A percentile compares a stretch with the other conserved stretches of the same genome.
Conservation (phyloP, 306 rosid species). For the Psophocarpus tetragonolobus region DNA sequence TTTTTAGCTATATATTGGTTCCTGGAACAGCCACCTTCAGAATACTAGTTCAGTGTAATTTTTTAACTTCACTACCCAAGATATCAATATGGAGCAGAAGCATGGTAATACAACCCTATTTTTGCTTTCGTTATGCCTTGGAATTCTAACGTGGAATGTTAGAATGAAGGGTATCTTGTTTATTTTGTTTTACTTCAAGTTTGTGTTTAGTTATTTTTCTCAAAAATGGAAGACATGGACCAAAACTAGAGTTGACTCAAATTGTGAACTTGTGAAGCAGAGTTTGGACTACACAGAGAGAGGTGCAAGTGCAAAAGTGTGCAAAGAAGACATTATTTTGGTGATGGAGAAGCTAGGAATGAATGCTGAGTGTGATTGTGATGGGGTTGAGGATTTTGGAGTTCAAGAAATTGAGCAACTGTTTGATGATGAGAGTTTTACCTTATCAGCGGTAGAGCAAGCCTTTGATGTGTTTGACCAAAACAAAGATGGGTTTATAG, state of each 20-base stretch:
- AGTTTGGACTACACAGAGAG: neutral
- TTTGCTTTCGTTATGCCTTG: neutral
- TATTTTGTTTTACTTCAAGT: neutral
- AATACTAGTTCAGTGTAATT: constrained; percentile 3
- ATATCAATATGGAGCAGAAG: constrained; percentile 12
- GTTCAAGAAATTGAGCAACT: constrained; percentile 34
- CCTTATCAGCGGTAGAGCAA: neutral
- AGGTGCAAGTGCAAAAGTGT: constrained; percentile 10
- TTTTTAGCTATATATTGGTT: neutral
- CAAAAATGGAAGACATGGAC: constrained; percentile 27
- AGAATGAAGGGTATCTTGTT: constrained; percentile 9
- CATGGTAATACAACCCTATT: neutral
- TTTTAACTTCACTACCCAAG: neutral
- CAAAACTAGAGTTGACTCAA: neutral
- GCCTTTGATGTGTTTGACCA: constrained; percentile 7
- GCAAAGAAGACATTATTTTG: constrained; percentile 38
- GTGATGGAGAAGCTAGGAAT: constrained; percentile 51
- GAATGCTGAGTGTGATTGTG: neutral
- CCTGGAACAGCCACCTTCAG: neutral
- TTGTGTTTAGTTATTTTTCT: neutral
- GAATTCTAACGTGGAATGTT: constrained; percentile 3
- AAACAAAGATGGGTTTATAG: constrained; percentile 22
- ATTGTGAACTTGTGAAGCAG: neutral
- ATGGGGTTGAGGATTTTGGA: constrained; percentile 10
- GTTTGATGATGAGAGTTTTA: neutral